Evolutionary conservation across 257 asterid species (phyloP).

Genomic region (Salvia rosmarinus): DNA sequence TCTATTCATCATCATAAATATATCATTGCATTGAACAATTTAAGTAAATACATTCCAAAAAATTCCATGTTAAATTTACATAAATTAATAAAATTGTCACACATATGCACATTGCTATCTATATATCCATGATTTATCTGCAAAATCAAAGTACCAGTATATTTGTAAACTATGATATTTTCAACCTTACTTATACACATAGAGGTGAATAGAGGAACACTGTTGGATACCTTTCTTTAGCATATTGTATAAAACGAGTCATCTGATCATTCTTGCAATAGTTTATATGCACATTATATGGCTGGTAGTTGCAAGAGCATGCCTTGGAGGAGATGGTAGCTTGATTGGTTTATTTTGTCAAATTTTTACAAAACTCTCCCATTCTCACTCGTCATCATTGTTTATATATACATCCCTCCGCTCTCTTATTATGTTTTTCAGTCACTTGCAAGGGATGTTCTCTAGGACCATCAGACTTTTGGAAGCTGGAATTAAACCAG

Average conservation of each 20-base stretch:
- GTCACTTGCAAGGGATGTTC: slow-evolving; percentile 98
- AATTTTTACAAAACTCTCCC: neutral
- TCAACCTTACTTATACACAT: neutral
- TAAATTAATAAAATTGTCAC: neutral
- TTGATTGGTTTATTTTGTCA: neutral
- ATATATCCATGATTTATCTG: neutral
- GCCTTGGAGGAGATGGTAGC: slow-evolving; percentile 14
- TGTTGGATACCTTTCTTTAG: neutral
- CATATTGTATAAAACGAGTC: neutral
- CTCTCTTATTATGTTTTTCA: slow-evolving; percentile 37
- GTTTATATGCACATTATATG: slow-evolving; percentile 6
- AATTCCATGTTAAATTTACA: neutral
- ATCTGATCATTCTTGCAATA: neutral
- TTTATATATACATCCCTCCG: slow-evolving; percentile 9
- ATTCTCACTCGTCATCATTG: neutral
- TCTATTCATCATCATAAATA: neutral
- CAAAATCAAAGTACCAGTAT: neutral
- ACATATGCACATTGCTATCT: neutral
- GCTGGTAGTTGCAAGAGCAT: slow-evolving; percentile 16
- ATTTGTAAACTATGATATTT: neutral
- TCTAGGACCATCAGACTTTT: slow-evolving; percentile 87
- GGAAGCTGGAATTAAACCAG: slow-evolving; percentile 99
- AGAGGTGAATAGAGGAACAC: slow-evolving; percentile 13
- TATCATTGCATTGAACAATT: neutral
- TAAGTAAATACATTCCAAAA: neutral